These are phyloP conservation scores for Magnusiomyces magnusii DNA, from an alignment of 1,139 yeast genomes.

Conservation along the genomic window DNA sequence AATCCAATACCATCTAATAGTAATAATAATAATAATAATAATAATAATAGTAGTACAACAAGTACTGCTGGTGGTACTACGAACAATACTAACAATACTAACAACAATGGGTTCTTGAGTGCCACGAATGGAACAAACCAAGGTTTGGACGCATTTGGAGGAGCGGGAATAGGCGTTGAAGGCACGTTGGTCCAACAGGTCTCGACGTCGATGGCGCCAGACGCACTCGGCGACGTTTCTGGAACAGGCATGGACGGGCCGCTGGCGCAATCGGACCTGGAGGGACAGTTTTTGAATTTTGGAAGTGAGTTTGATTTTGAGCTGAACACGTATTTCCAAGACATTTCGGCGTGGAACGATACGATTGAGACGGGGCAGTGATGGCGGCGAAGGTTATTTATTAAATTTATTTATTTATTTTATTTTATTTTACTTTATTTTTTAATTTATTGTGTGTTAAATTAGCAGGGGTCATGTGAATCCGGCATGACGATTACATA, in stretches of 20 bases:
- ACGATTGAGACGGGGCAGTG: not conserved
- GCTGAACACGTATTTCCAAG: not conserved
- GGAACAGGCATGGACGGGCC: not conserved
- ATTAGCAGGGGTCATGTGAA: too few relatives aligned
- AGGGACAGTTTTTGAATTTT: not conserved
- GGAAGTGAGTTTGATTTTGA: slow-evolving; percentile 5
- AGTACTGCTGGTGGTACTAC: not conserved
- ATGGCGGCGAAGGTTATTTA: too few relatives aligned
- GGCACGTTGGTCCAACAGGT: not conserved
- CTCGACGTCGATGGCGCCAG: not conserved
- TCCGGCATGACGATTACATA: too few relatives aligned
- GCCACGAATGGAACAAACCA: not conserved
- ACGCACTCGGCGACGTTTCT: not conserved
- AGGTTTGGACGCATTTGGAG: not conserved
- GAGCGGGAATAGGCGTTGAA: not conserved
- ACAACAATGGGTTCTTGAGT: not conserved
- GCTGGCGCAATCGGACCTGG: not conserved
- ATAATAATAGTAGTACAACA: too few relatives aligned
- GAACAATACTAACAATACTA: not conserved
- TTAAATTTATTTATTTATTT: too few relatives aligned
- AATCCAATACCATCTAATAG: too few relatives aligned
- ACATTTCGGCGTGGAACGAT: not conserved
- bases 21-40: not conserved
- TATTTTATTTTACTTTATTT: too few relatives aligned
- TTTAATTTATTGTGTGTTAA: too few relatives aligned